phyloP scores from a whole-genome alignment of 2,329 filamentous ascomycete genomes.

The Calonectria crousiana region DNA sequence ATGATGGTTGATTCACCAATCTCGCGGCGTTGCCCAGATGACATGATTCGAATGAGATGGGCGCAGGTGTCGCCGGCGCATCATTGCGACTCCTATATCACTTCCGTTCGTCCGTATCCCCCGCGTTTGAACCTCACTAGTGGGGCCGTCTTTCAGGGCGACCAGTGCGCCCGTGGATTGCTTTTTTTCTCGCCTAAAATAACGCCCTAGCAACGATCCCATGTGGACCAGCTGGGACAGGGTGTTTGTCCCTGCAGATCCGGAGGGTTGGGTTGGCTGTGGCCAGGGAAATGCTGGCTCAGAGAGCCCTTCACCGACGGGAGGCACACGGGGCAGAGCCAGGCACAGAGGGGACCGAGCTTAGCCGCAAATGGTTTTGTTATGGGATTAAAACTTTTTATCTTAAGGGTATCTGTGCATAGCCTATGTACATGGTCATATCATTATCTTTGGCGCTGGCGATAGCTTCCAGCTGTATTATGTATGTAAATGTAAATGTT shows the following conservation, averaged over 20 bases:
- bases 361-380: background rate
- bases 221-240: constrained; percentile 21
- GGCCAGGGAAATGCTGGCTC: constrained; percentile 23
- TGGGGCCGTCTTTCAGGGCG: constrained; percentile 21
- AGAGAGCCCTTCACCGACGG: constrained; percentile 17
- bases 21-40: background rate
- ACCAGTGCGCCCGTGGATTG: constrained; percentile 4
- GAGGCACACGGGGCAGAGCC: background rate
- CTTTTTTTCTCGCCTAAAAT: constrained; percentile 8
- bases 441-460: constrained; percentile 31
- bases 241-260: constrained; percentile 28
- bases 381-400: background rate
- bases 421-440: constrained; percentile 27
- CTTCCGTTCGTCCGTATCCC: constrained; percentile 30
- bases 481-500: constrained; percentile 21
- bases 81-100: background rate
- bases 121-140: constrained; percentile 27
- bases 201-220: constrained; percentile 29
- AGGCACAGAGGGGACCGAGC: background rate
- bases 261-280: background rate
- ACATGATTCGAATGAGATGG: background rate
- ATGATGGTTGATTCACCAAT: background rate
- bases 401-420: constrained; percentile 16
- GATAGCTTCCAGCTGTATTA: constrained; percentile 30
- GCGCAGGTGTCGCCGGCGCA: background rate